Conservation (phyloP, 176 grass and related monocot genomes). For the Microstegium vimineum region DNA sequence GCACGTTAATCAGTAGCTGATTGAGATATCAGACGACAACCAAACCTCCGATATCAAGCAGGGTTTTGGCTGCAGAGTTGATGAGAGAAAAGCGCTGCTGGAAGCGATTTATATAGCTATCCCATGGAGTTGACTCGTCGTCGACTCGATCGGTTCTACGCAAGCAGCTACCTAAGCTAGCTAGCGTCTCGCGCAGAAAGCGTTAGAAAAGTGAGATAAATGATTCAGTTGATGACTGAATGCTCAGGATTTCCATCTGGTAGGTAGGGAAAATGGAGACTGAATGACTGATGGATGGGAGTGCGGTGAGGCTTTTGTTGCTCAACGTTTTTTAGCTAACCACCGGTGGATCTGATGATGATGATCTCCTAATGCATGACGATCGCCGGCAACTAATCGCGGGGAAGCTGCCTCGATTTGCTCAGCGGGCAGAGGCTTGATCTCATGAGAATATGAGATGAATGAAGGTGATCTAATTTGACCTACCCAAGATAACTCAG, state of each 20-base stretch:
- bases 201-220: not conserved
- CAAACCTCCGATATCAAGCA: not conserved
- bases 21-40: not conserved
- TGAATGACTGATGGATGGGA: not conserved
- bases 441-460: slow-evolving; percentile 5
- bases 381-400: slow-evolving; percentile 14
- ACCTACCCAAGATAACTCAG: slow-evolving; percentile 20
- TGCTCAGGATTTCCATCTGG: slow-evolving; percentile 16
- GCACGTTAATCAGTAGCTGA: not conserved
- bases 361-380: slow-evolving; percentile 19
- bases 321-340: not conserved
- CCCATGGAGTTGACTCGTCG: not conserved
- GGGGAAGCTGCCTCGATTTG: slow-evolving; percentile 9
- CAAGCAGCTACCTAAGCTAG: not conserved
- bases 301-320: not conserved
- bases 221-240: not conserved
- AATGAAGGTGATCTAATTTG: slow-evolving; percentile 35
- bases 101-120: slow-evolving; percentile 40
- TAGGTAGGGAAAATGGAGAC: slow-evolving; percentile 33
- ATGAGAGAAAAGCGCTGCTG: not conserved
- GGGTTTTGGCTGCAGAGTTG: not conserved
- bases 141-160: not conserved
- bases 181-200: not conserved
- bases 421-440: not conserved
- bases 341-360: not conserved